Evolutionary conservation across 768 basidiomycete genomes (phyloP).

Genomic region (Mycena vulgaris): DNA sequence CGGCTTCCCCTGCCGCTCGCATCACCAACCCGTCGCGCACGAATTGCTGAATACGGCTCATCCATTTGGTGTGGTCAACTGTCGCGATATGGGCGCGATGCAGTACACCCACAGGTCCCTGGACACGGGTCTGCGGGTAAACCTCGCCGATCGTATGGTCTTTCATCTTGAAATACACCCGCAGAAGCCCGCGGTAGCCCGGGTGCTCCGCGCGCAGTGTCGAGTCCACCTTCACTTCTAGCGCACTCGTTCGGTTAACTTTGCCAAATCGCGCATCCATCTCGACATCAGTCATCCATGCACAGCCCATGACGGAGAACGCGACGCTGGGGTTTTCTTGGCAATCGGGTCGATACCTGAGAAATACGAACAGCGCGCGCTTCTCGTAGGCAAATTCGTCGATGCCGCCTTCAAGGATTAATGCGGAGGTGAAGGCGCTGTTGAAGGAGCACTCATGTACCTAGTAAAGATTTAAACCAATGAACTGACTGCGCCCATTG

Average conservation of each 20-base stretch:
- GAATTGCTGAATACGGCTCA: conserved; percentile 20
- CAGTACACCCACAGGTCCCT: not conserved
- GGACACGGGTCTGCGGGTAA: conserved; percentile 9
- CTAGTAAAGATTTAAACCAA: not conserved
- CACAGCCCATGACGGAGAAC: not conserved
- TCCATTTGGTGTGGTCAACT: conserved; percentile 29
- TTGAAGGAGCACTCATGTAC: conserved; percentile 32
- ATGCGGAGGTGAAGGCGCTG: conserved; percentile 25
- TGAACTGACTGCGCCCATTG: not conserved
- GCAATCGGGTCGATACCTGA: conserved; percentile 31
- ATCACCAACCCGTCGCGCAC: conserved; percentile 32
- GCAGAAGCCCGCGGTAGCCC: conserved; percentile 20
- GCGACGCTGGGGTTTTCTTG: conserved; percentile 28
- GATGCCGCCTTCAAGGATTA: conserved; percentile 23
- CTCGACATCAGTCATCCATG: not conserved
- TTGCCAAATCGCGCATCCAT: not conserved
- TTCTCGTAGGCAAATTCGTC: conserved; percentile 22
- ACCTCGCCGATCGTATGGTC: conserved; percentile 16
- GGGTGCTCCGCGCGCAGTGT: not conserved
- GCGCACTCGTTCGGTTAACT: no score
- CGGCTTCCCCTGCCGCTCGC: not conserved
- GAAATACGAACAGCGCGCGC: conserved; percentile 11
- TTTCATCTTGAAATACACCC: conserved; percentile 27
- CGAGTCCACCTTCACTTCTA: not conserved
- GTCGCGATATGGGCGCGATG: not conserved